Percentiles rank a stretch among this genome's conserved stretches.
Conservation (phyloP, 2,329 filamentous ascomycete species). For the Teratosphaeria viscida region DNA sequence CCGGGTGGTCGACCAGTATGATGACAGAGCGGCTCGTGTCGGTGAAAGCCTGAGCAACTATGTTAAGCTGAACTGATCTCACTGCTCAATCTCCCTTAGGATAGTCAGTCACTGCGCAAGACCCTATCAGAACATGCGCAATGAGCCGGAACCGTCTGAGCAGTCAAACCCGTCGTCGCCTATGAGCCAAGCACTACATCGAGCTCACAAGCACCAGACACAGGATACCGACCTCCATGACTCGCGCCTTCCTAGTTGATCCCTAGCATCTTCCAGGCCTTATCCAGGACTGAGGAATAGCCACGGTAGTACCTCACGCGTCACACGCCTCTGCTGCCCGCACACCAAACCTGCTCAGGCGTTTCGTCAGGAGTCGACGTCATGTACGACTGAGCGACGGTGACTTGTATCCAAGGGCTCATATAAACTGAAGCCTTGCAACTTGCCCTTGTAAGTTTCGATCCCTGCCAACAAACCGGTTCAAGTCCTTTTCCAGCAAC, state of each 20-base stretch:
- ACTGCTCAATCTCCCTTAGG: no score
- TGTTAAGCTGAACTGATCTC: no score
- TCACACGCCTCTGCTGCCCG: background rate
- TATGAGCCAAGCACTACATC: background rate
- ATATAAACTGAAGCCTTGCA: background rate
- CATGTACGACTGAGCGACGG: background rate
- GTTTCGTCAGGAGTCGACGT: background rate
- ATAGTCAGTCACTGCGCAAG: no score
- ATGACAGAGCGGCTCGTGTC: no score
- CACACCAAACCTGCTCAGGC: background rate
- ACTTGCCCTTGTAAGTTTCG: background rate
- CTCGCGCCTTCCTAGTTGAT: background rate
- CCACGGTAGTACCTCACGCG: background rate
- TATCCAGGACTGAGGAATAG: background rate
- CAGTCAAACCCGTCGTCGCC: no score
- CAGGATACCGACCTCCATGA: background rate
- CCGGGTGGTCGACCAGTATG: no score
- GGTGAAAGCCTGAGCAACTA: no score
- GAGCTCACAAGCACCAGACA: background rate
- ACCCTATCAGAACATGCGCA: no score
- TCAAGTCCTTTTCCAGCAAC: background rate
- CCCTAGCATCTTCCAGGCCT: background rate
- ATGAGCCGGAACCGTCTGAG: no score
- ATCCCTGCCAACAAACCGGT: background rate
- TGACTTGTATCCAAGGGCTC: background rate